Evolutionary conservation across 768 basidiomycete genomes (phyloP), one percentile per base, ranked within the genome.

Genomic region (Lactarius indigo): DNA sequence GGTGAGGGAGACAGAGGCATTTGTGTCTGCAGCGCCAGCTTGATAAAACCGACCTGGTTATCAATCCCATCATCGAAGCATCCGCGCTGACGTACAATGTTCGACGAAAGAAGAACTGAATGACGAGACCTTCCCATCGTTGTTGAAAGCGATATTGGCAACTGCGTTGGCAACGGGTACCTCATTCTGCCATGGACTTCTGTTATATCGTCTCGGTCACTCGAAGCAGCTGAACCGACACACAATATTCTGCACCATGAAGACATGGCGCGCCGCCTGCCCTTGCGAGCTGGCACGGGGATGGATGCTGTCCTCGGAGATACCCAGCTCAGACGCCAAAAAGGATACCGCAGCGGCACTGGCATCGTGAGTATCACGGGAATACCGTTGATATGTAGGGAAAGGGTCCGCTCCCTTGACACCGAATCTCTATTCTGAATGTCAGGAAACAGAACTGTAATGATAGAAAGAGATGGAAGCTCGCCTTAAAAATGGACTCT

Each of bases 41-140:
- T 50, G 18, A 47, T 9, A 17, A 18, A 31, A 55, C 5, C 18
- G 18, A 55, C 9, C 30, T 3, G 18, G 54, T 55, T n/a, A 55
- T 18, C 20, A 18, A 31, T 17, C 7, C 5, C 28, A 15, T 20
- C 12, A 17, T 31, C 0, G 30, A 18, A 17, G 5, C 57, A 39
- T 58, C 15, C 26, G 28, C 23, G 23, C 6, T 20, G 13, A 71
- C 77, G n/a, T 68, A 81, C 81, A 72, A 1, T 80, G 74, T 61
- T 79, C 78, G 17, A 83, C 75, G 67, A 84, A 84, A 1, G 81
- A 83, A 9, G 80, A 79, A 23, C 82, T 80, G 64, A 82, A 80
- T 1, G 82, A 74, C 63, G 78, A 69, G 37, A 81, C 79, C 69
- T 79, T 79, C 69, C 78, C 73, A 44, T 75, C 75, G 37, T 76